Percentiles rank a stretch among this genome's conserved stretches.
Conservation (phyloP, 2,329 filamentous ascomycete species). For the Geosmithia morbida region DNA sequence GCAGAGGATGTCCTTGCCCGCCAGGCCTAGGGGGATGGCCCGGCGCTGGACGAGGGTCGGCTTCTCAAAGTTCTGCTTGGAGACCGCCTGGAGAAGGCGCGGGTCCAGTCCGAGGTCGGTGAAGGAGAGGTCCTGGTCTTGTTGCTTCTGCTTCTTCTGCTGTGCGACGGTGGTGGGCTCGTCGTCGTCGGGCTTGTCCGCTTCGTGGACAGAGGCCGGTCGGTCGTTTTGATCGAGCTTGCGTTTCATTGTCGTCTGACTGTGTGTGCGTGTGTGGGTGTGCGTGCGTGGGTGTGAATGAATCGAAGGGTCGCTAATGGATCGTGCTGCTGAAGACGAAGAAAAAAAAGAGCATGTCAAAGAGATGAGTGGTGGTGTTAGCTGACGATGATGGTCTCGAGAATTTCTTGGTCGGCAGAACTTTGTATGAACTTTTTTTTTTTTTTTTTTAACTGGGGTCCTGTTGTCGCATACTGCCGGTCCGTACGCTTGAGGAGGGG, state of each 20-base stretch:
- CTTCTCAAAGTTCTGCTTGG: slow-evolving; percentile 67
- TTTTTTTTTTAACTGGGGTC: slow-evolving; percentile 1
- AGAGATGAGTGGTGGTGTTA: too few relatives aligned
- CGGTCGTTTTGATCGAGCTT: slow-evolving; percentile 44
- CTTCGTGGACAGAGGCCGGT: slow-evolving; percentile 17
- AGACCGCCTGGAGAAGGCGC: slow-evolving; percentile 73
- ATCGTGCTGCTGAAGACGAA: background rate
- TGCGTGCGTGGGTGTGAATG: too few relatives aligned
- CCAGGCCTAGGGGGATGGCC: slow-evolving; percentile 75
- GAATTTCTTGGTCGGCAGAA: background rate
- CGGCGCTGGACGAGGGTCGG: slow-evolving; percentile 83
- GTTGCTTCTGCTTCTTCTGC: background rate
- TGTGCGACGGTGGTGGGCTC: slow-evolving; percentile 5
- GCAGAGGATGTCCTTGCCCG: slow-evolving; percentile 80
- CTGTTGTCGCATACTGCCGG: background rate
- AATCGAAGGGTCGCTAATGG: too few relatives aligned
- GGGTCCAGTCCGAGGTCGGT: slow-evolving; percentile 67
- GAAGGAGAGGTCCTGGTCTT: slow-evolving; percentile 41
- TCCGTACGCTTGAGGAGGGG: background rate
- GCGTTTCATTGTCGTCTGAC: slow-evolving; percentile 33
- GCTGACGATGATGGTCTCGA: background rate
- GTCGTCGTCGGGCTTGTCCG: slow-evolving; percentile 11
- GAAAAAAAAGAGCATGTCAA: background rate
- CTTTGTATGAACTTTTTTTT: background rate
- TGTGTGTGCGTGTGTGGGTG: too few relatives aligned